Percentiles rank a stretch among this genome's conserved stretches.
These are phyloP conservation scores for Hanseniaspora guilliermondii DNA, from an alignment of 805 yeast genomes.

Conservation along the genomic window DNA sequence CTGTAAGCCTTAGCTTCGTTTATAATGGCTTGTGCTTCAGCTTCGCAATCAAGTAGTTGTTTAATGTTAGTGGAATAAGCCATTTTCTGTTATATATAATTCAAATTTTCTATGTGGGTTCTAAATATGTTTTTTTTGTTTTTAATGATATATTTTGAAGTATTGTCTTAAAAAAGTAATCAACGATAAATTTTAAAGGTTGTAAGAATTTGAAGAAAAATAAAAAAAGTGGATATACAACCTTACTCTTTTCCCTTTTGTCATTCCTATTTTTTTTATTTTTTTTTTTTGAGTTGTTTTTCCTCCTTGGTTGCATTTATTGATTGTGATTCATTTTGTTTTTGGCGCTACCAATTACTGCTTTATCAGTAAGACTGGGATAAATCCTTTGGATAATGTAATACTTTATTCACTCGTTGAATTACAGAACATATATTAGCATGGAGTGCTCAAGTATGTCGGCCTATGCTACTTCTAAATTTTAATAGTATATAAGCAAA, in stretches of 20 bases:
- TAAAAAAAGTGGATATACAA: neutral
- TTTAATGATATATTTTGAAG: too few relatives aligned
- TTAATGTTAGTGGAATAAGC: conserved; percentile 24
- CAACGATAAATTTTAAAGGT: neutral
- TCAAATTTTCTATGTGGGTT: neutral
- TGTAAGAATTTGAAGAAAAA: neutral
- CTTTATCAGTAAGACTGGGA: too few relatives aligned
- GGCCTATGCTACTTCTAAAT: too few relatives aligned
- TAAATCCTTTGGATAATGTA: too few relatives aligned
- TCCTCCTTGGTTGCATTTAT: too few relatives aligned
- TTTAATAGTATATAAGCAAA: too few relatives aligned
- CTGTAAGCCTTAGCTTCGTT: conserved; percentile 78
- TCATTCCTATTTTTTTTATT: neutral
- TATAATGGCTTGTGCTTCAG: conserved; percentile 93
- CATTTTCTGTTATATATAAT: conserved; percentile 24
- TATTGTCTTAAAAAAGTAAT: neutral
- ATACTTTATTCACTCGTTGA: too few relatives aligned
- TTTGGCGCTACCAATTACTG: too few relatives aligned
- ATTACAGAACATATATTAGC: too few relatives aligned
- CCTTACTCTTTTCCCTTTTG: too few relatives aligned
- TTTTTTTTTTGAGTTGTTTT: neutral
- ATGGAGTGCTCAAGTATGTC: too few relatives aligned
- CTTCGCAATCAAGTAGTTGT: conserved; percentile 56
- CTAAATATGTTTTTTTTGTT: neutral
- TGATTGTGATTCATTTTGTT: too few relatives aligned